Conservation (phyloP, 176 grass and related monocot genomes). For the Oryza officinalis region DNA sequence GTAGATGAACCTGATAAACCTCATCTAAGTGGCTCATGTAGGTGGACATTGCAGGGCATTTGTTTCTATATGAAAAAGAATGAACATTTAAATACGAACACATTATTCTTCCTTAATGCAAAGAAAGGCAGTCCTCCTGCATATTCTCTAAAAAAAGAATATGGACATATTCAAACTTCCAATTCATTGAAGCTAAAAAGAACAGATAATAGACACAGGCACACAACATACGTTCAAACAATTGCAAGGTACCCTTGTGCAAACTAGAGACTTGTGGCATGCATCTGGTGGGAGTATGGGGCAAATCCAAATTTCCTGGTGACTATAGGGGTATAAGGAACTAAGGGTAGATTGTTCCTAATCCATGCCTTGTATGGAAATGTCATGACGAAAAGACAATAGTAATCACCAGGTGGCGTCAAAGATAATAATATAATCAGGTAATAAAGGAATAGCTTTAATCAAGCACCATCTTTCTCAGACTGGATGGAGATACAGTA, state of each 20-base stretch:
- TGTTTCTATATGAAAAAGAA: neutral
- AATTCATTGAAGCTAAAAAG: neutral
- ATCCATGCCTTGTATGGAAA: neutral
- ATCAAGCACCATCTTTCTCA: neutral
- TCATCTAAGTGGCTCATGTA: neutral
- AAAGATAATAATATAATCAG: neutral
- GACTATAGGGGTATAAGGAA: neutral
- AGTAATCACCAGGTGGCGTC: neutral
- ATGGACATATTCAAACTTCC: neutral
- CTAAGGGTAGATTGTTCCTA: neutral
- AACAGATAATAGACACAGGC: neutral
- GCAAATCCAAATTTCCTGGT: neutral
- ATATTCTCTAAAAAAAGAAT: too few relatives aligned
- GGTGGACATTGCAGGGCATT: neutral
- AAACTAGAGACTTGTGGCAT: neutral
- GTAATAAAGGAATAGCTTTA: constrained; percentile 1
- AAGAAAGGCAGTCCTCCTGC: too few relatives aligned
- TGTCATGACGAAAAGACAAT: neutral
- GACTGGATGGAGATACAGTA: neutral
- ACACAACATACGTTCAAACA: constrained; percentile 5
- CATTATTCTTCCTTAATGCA: too few relatives aligned
- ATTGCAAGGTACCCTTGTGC: neutral
- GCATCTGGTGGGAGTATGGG: neutral
- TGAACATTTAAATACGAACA: too few relatives aligned
- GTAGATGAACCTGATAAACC: neutral